Percentiles rank a stretch among this genome's conserved stretches.
Conservation (phyloP, 2,329 filamentous ascomycete genomes). For the Elsinoe australis region DNA sequence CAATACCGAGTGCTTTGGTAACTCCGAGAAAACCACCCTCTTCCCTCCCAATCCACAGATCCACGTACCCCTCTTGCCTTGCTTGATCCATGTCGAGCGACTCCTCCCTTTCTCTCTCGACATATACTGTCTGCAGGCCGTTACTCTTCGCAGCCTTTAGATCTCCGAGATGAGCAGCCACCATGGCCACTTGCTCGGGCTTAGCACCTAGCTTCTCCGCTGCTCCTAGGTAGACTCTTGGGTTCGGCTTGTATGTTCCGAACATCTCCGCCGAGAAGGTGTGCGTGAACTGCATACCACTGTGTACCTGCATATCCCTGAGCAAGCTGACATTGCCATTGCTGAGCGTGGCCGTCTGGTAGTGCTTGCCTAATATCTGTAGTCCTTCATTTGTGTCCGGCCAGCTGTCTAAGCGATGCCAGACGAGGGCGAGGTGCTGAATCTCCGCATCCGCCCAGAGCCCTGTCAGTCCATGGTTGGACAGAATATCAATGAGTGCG, state of each 20-base stretch:
- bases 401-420: conserved; percentile 69
- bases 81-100: conserved; percentile 47
- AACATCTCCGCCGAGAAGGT: conserved; percentile 64
- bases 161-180: conserved; percentile 67
- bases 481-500: conserved; percentile 53
- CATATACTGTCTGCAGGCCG: conserved; percentile 65
- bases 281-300: conserved; percentile 53
- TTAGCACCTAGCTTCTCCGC: conserved; percentile 50
- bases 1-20: conserved; percentile 34
- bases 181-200: conserved; percentile 61
- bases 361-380: conserved; percentile 42
- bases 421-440: conserved; percentile 48
- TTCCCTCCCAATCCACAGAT: conserved; percentile 51
- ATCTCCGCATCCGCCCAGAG: conserved; percentile 47
- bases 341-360: conserved; percentile 59
- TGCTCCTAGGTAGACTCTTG: conserved; percentile 61
- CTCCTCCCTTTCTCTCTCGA: conserved; percentile 63
- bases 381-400: conserved; percentile 55
- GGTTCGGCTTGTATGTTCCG: conserved; percentile 64
- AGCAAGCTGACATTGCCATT: conserved; percentile 67
- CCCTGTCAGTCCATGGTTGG: conserved; percentile 38
- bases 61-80: conserved; percentile 53
- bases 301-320: conserved; percentile 53
- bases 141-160: conserved; percentile 56
- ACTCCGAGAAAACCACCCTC: conserved; percentile 45